Percentiles rank a stretch among this genome's conserved stretches.
Evolutionary conservation across 768 basidiomycete genomes (phyloP).

Genomic region (Tulasnella sp.): DNA sequence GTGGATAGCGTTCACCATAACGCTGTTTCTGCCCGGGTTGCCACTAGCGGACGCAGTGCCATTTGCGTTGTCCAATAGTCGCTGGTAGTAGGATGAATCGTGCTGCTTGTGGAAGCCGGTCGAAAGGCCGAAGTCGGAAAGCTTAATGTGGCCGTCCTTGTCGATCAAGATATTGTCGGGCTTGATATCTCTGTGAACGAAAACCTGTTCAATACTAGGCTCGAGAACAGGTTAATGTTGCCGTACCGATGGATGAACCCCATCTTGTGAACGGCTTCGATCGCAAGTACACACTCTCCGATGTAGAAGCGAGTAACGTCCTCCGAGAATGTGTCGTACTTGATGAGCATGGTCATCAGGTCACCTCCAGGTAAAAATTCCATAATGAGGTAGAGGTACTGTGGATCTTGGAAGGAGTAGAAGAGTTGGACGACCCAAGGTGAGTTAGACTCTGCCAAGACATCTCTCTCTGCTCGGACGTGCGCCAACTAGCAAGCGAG

Average conservation of each 20-base stretch:
- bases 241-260: constrained; percentile 94
- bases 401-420: constrained; percentile 95
- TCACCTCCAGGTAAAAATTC: constrained; percentile 98
- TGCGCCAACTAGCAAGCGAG: constrained; percentile 70
- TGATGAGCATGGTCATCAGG: constrained; percentile 99
- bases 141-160: constrained; percentile 91
- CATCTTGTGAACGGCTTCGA: constrained; percentile 92
- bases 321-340: constrained; percentile 97
- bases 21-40: constrained; percentile 69
- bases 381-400: constrained; percentile 95
- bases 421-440: constrained; percentile 94
- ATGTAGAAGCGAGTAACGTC: constrained; percentile 98
- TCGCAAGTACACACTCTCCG: constrained; percentile 95
- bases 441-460: constrained; percentile 90
- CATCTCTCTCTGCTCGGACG: constrained; percentile 94
- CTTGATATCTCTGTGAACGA: constrained; percentile 75
- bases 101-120: constrained; percentile 99
- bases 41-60: constrained; percentile 21
- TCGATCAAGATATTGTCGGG: constrained; percentile 99
- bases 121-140: constrained; percentile 96
- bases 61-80: constrained; percentile 56
- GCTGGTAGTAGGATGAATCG: constrained; percentile 90
- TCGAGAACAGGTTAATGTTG: not conserved
- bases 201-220: not conserved
- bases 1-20: constrained; percentile 95